phyloP scores from a whole-genome alignment of 2,329 filamentous ascomycete genomes.

The Apiospora kogelbergensis region DNA sequence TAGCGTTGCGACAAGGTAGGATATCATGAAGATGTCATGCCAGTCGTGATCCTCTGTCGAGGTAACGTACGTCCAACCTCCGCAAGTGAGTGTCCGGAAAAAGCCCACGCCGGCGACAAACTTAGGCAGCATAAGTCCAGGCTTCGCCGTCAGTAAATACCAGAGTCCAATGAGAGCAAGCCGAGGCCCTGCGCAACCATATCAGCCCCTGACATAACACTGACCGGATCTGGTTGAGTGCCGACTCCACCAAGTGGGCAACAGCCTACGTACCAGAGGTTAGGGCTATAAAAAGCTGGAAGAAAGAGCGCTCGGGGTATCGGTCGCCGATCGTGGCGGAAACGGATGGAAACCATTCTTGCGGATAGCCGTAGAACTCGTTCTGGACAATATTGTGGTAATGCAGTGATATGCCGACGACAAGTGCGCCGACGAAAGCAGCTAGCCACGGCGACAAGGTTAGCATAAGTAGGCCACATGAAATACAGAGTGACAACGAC shows the following conservation, averaged over 20 bases:
- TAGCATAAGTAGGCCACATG: conserved; percentile 10
- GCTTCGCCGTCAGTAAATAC: conserved; percentile 83
- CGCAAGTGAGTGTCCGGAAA: conserved; percentile 88
- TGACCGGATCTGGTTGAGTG: not conserved
- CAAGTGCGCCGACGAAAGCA: conserved; percentile 83
- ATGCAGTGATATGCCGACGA: conserved; percentile 80
- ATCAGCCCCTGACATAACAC: not conserved
- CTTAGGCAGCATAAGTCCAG: conserved; percentile 73
- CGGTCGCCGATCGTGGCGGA: conserved; percentile 96
- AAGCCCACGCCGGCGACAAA: conserved; percentile 78
- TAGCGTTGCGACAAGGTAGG: conserved; percentile 88
- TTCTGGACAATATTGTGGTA: conserved; percentile 98
- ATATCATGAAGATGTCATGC: conserved; percentile 99
- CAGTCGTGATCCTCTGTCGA: conserved; percentile 98
- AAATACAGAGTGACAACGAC: conserved; percentile 10
- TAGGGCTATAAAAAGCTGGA: conserved; percentile 95
- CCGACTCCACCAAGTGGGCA: not conserved
- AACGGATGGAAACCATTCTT: conserved; percentile 96
- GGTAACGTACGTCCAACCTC: conserved; percentile 97
- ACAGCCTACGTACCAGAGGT: conserved; percentile 67
- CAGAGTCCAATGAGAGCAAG: conserved; percentile 89
- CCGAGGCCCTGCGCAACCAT: conserved; percentile 65
- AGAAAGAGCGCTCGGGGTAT: conserved; percentile 94
- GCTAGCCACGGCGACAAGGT: conserved; percentile 40
- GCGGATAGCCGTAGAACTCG: conserved; percentile 89